A percentile compares a stretch with the other conserved stretches of the same genome.
phyloP scores from a whole-genome alignment of 2,329 filamentous ascomycete genomes.

The Phialophora macrospora region DNA sequence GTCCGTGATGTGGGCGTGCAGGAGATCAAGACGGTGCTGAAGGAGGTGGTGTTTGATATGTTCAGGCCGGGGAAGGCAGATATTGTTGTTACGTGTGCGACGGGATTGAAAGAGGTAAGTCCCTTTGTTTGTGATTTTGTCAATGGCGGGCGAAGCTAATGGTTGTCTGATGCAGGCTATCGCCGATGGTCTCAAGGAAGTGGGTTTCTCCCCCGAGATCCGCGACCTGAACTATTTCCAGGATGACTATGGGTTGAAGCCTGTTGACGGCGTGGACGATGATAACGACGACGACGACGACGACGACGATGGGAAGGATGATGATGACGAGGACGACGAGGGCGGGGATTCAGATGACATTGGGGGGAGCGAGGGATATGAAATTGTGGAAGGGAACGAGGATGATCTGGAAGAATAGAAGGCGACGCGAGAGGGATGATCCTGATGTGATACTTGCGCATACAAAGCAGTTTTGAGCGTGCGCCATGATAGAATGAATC shows the following conservation, averaged over 20 bases:
- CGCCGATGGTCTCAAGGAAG: slow-evolving; percentile 71
- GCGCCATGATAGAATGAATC: background rate
- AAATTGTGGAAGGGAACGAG: slow-evolving; percentile 32
- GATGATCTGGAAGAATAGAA: slow-evolving; percentile 6
- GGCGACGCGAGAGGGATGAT: background rate
- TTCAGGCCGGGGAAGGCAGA: slow-evolving; percentile 83
- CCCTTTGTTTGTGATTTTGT: slow-evolving; percentile 9
- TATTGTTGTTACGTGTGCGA: slow-evolving; percentile 84
- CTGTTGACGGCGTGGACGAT: slow-evolving; percentile 64
- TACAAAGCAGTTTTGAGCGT: background rate
- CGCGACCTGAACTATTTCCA: slow-evolving; percentile 79
- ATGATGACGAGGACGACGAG: slow-evolving; percentile 52
- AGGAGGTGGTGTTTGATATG: slow-evolving; percentile 74
- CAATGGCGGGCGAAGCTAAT: slow-evolving; percentile 26
- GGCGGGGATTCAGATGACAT: slow-evolving; percentile 54
- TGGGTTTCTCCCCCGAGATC: slow-evolving; percentile 78
- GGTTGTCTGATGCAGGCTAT: slow-evolving; percentile 63
- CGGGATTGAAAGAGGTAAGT: slow-evolving; percentile 81
- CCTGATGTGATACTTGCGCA: background rate
- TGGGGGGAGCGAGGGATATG: slow-evolving; percentile 50
- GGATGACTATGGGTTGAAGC: slow-evolving; percentile 83
- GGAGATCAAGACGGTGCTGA: slow-evolving; percentile 76
- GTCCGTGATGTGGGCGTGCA: slow-evolving; percentile 77
- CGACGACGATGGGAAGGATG: slow-evolving; percentile 47
- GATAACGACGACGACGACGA: slow-evolving; percentile 66